Percentiles rank a stretch among this genome's conserved stretches.
phyloP scores from a whole-genome alignment of 1,284 basidiomycete species.

The Hypsizygus ulmarius region DNA sequence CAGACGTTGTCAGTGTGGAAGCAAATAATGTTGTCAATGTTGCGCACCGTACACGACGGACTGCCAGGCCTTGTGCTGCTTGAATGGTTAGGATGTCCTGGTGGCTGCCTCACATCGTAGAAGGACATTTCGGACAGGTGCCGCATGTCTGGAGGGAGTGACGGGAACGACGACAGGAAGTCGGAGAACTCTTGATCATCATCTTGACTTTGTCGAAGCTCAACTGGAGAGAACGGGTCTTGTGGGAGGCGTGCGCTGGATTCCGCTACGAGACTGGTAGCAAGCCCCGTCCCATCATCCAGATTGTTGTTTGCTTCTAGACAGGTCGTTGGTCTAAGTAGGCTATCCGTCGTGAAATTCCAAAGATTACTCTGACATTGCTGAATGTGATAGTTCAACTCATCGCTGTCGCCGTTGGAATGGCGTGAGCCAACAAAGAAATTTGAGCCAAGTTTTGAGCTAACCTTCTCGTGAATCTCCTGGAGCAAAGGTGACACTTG shows the following conservation, averaged over 20 bases:
- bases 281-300: not conserved
- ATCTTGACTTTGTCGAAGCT: slow-evolving; percentile 12
- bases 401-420: slow-evolving; percentile 2
- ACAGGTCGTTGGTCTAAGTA: not conserved
- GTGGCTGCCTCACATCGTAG: slow-evolving; percentile 8
- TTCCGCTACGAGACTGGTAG: too few species aligned
- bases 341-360: not conserved
- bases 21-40: too few species aligned
- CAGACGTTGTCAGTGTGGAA: too few species aligned
- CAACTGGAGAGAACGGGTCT: not conserved
- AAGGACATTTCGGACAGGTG: slow-evolving; percentile 18
- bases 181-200: slow-evolving; percentile 20
- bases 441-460: too few species aligned
- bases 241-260: not conserved
- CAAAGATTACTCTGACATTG: slow-evolving; percentile 1
- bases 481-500: slow-evolving; percentile 21
- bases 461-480: slow-evolving; percentile 11
- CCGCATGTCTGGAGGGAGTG: slow-evolving; percentile 12
- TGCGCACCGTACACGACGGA: not conserved
- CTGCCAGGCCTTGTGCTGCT: not conserved
- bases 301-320: not conserved
- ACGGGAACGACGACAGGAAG: slow-evolving; percentile 20
- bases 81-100: not conserved
- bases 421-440: not conserved
- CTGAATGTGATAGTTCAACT: slow-evolving; percentile 7